phyloP scores from a whole-genome alignment of 805 yeast genomes.

The Lipomyces lipofer region DNA sequence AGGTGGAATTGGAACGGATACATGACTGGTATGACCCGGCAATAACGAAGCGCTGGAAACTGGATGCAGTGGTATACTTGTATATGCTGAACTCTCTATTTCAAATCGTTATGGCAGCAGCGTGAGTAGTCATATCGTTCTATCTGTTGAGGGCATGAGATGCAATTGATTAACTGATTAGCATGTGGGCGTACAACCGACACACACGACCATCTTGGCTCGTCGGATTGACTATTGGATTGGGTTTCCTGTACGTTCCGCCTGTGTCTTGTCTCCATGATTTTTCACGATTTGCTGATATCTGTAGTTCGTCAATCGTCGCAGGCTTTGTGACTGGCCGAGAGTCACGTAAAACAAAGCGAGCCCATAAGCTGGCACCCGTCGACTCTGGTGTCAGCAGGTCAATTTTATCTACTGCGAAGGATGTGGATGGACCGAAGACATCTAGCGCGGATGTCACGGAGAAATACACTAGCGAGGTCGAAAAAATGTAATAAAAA shows the following conservation, averaged over 20 bases:
- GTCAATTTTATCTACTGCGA: not conserved
- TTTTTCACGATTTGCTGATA: not conserved
- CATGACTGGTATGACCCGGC: conserved; percentile 28
- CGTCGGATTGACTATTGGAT: conserved; percentile 29
- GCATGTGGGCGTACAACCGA: conserved; percentile 33
- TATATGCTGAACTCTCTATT: conserved; percentile 28
- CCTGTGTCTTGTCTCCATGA: not conserved
- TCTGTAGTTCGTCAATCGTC: conserved; percentile 4
- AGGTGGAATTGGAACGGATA: conserved; percentile 9
- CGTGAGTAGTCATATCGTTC: conserved; percentile 5
- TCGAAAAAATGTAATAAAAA: not conserved
- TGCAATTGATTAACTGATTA: not conserved
- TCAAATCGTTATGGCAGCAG: conserved; percentile 30
- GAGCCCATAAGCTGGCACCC: not conserved
- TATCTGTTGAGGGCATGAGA: not conserved
- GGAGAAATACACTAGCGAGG: no score
- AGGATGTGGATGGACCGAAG: not conserved
- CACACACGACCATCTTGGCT: conserved; percentile 31
- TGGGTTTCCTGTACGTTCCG: conserved; percentile 18
- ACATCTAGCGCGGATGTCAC: not conserved
- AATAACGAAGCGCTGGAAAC: conserved; percentile 9
- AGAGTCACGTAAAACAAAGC: conserved; percentile 12
- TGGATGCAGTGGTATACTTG: conserved; percentile 25
- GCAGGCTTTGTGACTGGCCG: conserved; percentile 22
- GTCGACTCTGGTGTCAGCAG: not conserved